These are phyloP conservation scores for Trypanosomatidae sp. DNA, from an alignment of 208 protist genomes.

Conservation along the genomic window DNA sequence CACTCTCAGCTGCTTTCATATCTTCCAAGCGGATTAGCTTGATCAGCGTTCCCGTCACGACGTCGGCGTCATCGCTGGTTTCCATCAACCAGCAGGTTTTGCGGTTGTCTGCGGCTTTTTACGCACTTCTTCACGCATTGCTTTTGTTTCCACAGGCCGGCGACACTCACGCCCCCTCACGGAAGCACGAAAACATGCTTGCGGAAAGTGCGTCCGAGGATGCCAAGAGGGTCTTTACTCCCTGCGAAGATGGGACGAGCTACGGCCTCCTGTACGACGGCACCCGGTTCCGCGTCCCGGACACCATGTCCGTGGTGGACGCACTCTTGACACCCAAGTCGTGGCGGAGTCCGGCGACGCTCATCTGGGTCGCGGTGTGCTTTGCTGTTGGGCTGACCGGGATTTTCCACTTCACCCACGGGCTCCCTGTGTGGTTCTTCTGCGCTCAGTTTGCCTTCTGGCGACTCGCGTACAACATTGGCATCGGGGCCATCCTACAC, in stretches of 20 bases:
- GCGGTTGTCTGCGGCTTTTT: not conserved
- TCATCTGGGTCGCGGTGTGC: conserved; percentile 52
- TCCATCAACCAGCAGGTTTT: not conserved
- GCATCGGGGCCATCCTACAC: conserved; percentile 88
- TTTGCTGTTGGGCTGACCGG: conserved; percentile 33
- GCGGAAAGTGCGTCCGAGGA: not conserved
- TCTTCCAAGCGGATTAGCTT: not conserved
- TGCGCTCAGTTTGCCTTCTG: conserved; percentile 90
- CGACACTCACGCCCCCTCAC: not conserved
- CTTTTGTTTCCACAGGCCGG: not conserved
- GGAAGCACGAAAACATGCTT: not conserved
- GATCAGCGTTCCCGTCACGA: not conserved
- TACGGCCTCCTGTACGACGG: conserved; percentile 54
- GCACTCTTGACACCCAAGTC: conserved; percentile 49
- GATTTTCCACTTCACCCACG: conserved; percentile 37
- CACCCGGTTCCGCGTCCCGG: conserved; percentile 55
- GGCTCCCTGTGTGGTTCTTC: conserved; percentile 72
- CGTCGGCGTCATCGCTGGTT: not conserved
- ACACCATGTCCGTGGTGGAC: conserved; percentile 69
- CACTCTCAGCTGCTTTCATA: not conserved
- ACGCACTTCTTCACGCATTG: not conserved
- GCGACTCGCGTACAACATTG: conserved; percentile 93
- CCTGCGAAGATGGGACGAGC: conserved; percentile 14
- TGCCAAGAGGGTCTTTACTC: not conserved
- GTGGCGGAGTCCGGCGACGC: conserved; percentile 46